phyloP scores from a whole-genome alignment of 1,284 basidiomycete species.

The Austropuccinia psidii region DNA sequence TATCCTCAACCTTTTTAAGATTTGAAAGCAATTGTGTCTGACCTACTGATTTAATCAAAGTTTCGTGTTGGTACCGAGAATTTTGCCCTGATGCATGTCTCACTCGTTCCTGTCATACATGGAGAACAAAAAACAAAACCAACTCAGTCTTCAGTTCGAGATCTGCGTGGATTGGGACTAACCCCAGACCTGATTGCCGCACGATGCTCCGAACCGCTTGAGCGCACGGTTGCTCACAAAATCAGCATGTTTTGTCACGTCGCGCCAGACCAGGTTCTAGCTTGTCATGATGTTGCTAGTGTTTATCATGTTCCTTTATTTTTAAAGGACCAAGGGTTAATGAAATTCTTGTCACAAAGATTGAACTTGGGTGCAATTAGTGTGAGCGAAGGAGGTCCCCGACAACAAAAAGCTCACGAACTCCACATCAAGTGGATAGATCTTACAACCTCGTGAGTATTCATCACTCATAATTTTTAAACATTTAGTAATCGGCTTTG shows the following conservation, averaged over 20 bases:
- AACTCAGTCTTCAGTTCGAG: slow-evolving; percentile 93
- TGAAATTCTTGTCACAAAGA: slow-evolving; percentile 73
- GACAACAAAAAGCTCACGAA: slow-evolving; percentile 56
- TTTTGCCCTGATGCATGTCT: slow-evolving; percentile 95
- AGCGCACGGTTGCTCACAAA: slow-evolving; percentile 79
- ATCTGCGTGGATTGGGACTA: slow-evolving; percentile 83
- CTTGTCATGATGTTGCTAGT: slow-evolving; percentile 91
- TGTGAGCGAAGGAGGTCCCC: slow-evolving; percentile 55
- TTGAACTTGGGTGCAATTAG: slow-evolving; percentile 62
- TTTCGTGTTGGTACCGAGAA: slow-evolving; percentile 96
- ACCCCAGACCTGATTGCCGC: slow-evolving; percentile 96
- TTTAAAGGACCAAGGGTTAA: slow-evolving; percentile 82
- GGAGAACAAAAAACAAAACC: slow-evolving; percentile 99
- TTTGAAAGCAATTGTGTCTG: not conserved
- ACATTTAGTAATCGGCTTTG: not conserved
- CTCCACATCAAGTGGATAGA: slow-evolving; percentile 71
- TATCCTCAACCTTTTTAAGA: not conserved
- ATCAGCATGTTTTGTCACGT: slow-evolving; percentile 99
- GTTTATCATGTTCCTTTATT: slow-evolving; percentile 97
- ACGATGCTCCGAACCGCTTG: slow-evolving; percentile 62
- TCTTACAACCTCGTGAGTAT: slow-evolving; percentile 63
- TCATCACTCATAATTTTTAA: not conserved
- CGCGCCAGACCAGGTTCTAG: slow-evolving; percentile 81
- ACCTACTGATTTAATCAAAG: slow-evolving; percentile 54
- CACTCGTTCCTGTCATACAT: slow-evolving; percentile 94